Base-by-base conservation (phyloP, 495 filamentous ascomycete genomes). In the Acidiella bohemica region DNA sequence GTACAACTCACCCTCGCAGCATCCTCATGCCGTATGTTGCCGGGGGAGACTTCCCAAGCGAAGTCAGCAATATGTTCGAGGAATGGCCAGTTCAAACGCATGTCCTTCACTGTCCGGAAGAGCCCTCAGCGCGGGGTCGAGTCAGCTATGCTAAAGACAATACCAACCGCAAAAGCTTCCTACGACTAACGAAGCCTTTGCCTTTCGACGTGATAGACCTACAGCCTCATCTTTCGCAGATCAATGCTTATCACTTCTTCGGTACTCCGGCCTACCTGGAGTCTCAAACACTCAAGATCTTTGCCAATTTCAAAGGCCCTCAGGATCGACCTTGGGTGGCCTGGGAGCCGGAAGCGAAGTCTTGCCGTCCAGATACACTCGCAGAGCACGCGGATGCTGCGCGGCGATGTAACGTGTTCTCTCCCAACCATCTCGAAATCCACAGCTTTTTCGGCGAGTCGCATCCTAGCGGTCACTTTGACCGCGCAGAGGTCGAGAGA, bases 281-380 rank as follows among this genome's bases (percentile, higher is more conserved):
- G 4, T 71, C 73, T 20, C 75, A 88, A 16, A 75, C 84, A 10
- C 55, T 69, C 0, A n/a, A n/a, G n/a, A n/a, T n/a, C n/a, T n/a
- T n/a, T n/a, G n/a, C n/a, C n/a, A n/a, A n/a, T n/a, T n/a, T n/a
- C n/a, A n/a, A n/a, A n/a, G n/a, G n/a, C n/a, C n/a, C n/a, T n/a
- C n/a, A n/a, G n/a, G n/a, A n/a, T n/a, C 2, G 21, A 8, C 68
- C 81, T 2, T 58, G 90, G 12, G 79, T 94, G 56, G 71, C 93
- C 21, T 96, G 88, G 88, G 88, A 96, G 56, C 88, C 88, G 4
- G 77, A 93, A 2, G 86, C 90, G 9, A 82, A 88, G 55, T 70
- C 80, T 1, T 95, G 88, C 56, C 73, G 67, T 0, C 81, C 83
- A 1, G 72, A 75, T 44, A 76, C 92, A 55, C 66, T 84, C 34